phyloP scores from a whole-genome alignment of 2,329 filamentous ascomycete genomes.

The Aureobasidium sp. region DNA sequence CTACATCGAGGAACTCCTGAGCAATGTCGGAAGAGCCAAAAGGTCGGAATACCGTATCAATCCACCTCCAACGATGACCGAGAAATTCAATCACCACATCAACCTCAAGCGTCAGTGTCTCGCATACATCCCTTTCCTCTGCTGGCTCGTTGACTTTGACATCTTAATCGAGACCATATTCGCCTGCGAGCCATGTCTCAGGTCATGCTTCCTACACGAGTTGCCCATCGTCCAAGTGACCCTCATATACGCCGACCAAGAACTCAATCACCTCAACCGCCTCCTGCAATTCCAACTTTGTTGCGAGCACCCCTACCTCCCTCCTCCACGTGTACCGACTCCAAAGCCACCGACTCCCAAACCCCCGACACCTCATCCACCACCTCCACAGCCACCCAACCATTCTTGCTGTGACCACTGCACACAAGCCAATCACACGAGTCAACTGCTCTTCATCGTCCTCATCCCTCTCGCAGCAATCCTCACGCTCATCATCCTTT shows the following conservation, averaged over 20 bases:
- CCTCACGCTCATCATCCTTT: neutral
- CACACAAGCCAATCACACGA: neutral
- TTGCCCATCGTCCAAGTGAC: neutral
- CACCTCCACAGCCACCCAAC: neutral
- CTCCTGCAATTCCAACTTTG: neutral
- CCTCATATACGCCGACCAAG: neutral
- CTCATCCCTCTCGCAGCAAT: neutral
- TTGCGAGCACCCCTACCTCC: neutral
- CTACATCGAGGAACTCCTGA: neutral
- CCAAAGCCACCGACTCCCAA: neutral
- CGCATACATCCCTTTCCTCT: constrained; percentile 1
- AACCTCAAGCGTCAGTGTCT: neutral
- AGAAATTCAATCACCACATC: neutral
- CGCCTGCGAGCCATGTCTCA: neutral
- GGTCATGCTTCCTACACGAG: neutral
- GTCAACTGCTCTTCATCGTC: neutral
- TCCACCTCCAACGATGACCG: neutral
- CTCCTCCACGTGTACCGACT: neutral
- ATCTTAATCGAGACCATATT: neutral
- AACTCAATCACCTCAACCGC: neutral
- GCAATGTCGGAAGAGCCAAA: neutral
- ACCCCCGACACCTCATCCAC: neutral
- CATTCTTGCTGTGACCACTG: neutral
- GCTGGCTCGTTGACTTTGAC: constrained; percentile 2
- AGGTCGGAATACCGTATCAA: neutral